Conservation (phyloP, 805 yeast genomes). For the Kodamaea fukazawae region DNA sequence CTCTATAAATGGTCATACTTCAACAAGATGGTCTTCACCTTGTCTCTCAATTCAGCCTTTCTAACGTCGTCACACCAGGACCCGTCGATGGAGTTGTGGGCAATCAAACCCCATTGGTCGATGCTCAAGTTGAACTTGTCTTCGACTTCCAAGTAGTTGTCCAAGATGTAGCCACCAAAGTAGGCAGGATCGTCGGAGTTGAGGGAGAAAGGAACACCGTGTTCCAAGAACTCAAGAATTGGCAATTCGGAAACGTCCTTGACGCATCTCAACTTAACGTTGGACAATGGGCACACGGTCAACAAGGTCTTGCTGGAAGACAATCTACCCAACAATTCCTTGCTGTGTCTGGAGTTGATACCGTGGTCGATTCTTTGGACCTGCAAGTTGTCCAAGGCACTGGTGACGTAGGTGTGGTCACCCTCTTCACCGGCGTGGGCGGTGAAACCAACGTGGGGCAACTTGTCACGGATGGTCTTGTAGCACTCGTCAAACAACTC, state of each 20-base stretch:
- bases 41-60: slow-evolving; percentile 46
- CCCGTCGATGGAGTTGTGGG: slow-evolving; percentile 64
- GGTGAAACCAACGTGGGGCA: slow-evolving; percentile 59
- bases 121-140: slow-evolving; percentile 59
- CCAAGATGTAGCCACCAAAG: slow-evolving; percentile 42
- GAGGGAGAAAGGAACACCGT: slow-evolving; percentile 66
- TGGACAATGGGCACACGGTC: slow-evolving; percentile 76
- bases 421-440: slow-evolving; percentile 94
- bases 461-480: slow-evolving; percentile 42
- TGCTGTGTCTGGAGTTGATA: slow-evolving; percentile 58
- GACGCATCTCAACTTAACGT: slow-evolving; percentile 73
- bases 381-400: slow-evolving; percentile 49
- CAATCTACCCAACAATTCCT: slow-evolving; percentile 52
- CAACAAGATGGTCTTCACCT: slow-evolving; percentile 42
- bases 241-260: slow-evolving; percentile 67
- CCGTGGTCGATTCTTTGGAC: slow-evolving; percentile 82
- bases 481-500: slow-evolving; percentile 65
- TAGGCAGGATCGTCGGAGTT: slow-evolving; percentile 71
- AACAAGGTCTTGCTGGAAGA: slow-evolving; percentile 56
- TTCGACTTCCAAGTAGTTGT: slow-evolving; percentile 68
- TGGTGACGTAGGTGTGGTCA: slow-evolving; percentile 62
- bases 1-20: slow-evolving; percentile 29
- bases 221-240: slow-evolving; percentile 55
- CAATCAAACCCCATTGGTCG: slow-evolving; percentile 62
- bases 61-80: slow-evolving; percentile 67